Conservation (phyloP, 495 filamentous ascomycete genomes). For the Penicillium antarcticum region DNA sequence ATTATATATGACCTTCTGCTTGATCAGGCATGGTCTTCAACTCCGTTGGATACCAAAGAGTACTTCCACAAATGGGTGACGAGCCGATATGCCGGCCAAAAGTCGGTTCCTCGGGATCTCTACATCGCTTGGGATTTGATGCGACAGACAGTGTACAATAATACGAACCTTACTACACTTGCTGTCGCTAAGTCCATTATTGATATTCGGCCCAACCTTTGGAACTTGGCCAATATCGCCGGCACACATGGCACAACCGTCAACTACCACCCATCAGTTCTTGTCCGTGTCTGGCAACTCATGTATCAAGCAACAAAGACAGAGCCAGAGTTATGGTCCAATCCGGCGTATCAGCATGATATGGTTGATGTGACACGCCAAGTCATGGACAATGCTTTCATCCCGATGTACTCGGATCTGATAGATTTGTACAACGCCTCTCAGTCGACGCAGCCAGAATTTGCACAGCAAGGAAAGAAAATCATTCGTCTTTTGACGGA, state of each 20-base stretch:
- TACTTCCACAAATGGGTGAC: conserved; percentile 51
- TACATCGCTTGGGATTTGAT: conserved; percentile 48
- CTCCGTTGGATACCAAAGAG: conserved; percentile 38
- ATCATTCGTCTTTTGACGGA: conserved; percentile 32
- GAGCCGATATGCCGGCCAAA: conserved; percentile 38
- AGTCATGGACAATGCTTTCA: conserved; percentile 47
- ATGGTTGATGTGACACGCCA: conserved; percentile 52
- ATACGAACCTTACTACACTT: conserved; percentile 41
- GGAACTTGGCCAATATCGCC: conserved; percentile 33
- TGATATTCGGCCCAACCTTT: conserved; percentile 40
- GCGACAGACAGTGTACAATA: conserved; percentile 49
- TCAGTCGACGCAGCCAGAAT: conserved; percentile 8
- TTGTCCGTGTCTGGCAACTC: conserved; percentile 41
- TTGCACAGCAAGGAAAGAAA: conserved; percentile 24
- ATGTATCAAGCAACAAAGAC: conserved; percentile 35
- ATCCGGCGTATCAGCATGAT: conserved; percentile 47
- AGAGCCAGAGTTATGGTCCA: conserved; percentile 39
- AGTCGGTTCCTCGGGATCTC: conserved; percentile 28
- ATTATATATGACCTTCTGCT: conserved; percentile 51
- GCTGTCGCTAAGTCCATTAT: conserved; percentile 48
- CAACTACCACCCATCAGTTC: conserved; percentile 37
- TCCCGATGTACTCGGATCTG: conserved; percentile 33
- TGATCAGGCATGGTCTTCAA: conserved; percentile 46
- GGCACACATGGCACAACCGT: conserved; percentile 41
- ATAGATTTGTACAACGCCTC: conserved; percentile 31